Percentiles rank a stretch among this genome's conserved stretches.
Conservation (phyloP, 371 early-diverging fungal genomes). For the Mortierella sp. region DNA sequence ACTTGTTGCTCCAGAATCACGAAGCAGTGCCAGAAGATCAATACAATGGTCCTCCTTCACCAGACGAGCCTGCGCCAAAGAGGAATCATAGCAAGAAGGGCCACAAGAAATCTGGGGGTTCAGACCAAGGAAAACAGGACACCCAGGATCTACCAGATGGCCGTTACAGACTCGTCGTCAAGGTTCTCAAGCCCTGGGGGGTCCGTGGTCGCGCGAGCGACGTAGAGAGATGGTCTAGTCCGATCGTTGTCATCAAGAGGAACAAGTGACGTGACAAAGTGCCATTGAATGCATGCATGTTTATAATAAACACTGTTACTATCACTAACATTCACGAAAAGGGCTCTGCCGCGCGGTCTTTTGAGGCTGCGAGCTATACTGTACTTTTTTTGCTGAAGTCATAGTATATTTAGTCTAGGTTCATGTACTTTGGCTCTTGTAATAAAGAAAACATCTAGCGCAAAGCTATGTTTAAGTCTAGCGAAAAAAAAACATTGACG, state of each 20-base stretch:
- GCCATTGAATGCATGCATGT: too few species aligned
- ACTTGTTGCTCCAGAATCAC: conserved; percentile 38
- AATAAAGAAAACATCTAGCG: too few species aligned
- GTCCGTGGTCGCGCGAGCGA: conserved; percentile 40
- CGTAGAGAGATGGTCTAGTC: conserved; percentile 48
- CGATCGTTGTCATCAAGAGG: conserved; percentile 32
- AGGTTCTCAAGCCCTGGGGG: conserved; percentile 43
- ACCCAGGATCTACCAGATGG: conserved; percentile 26
- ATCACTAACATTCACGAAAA: too few species aligned
- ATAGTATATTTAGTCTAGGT: too few species aligned
- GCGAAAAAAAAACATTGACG: too few species aligned
- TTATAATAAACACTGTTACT: too few species aligned
- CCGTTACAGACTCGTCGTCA: conserved; percentile 40
- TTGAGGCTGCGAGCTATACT: too few species aligned
- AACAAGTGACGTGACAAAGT: too few species aligned
- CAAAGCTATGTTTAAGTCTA: too few species aligned
- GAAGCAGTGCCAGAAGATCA: not conserved
- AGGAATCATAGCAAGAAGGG: not conserved
- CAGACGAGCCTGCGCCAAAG: not conserved
- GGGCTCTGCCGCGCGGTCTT: too few species aligned
- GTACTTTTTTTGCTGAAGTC: too few species aligned
- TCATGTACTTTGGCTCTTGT: too few species aligned
- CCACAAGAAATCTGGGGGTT: not conserved
- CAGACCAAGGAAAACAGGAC: not conserved
- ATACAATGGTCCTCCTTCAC: not conserved